phyloP scores from a whole-genome alignment of 768 basidiomycete species.

The Leccinum boreale region DNA sequence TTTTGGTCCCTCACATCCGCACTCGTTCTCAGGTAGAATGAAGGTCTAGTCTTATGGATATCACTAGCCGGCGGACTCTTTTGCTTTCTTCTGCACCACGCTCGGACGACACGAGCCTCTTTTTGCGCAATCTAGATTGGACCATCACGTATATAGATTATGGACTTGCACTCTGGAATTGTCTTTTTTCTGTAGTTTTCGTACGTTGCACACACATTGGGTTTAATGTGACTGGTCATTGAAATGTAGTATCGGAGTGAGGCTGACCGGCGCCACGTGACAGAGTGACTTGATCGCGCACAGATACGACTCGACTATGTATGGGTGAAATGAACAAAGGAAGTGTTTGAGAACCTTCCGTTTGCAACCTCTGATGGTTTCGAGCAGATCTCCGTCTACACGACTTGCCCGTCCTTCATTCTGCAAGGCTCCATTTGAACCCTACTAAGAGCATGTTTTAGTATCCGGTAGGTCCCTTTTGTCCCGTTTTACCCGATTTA shows the following conservation, averaged over 20 bases:
- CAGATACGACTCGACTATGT: background rate
- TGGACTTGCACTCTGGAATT: conserved; percentile 27
- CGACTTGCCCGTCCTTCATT: background rate
- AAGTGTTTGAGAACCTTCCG: background rate
- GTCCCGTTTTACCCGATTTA: background rate
- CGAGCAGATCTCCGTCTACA: conserved; percentile 13
- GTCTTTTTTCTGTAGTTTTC: conserved; percentile 11
- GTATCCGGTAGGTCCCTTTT: conserved; percentile 7
- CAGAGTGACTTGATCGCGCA: background rate
- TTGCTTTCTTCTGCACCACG: conserved; percentile 2
- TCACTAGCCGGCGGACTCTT: background rate
- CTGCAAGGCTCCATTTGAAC: background rate
- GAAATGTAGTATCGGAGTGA: background rate
- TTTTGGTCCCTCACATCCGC: conserved; percentile 15
- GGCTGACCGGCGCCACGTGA: conserved; percentile 12
- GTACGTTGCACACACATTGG: conserved; percentile 16
- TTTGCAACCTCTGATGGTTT: background rate
- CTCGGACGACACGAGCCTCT: conserved; percentile 7
- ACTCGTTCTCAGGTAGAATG: conserved; percentile 28
- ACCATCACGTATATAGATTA: conserved; percentile 28
- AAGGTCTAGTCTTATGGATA: conserved; percentile 6
- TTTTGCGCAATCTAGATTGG: conserved; percentile 20
- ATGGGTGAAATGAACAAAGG: background rate
- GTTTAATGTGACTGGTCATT: conserved; percentile 18
- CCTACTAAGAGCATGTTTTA: background rate